These are phyloP conservation scores for Pouteria campechiana DNA, from an alignment of 179 eudicot species.

Conservation along the genomic window DNA sequence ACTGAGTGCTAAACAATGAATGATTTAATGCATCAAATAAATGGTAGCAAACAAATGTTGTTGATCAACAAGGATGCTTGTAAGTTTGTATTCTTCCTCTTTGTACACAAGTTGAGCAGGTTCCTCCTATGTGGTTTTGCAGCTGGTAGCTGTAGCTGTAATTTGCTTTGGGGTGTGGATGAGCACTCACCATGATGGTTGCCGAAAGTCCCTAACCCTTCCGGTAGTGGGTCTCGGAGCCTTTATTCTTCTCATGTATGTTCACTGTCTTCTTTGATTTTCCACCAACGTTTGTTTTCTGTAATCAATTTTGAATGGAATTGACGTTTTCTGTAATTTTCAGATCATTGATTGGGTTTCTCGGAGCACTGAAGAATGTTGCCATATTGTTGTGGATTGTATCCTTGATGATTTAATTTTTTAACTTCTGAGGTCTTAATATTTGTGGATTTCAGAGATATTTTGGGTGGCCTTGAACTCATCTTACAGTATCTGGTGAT, in stretches of 20 bases:
- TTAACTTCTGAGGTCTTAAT: neutral
- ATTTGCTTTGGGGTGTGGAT: constrained; percentile 86
- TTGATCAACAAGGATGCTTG: neutral
- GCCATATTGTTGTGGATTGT: constrained; percentile 81
- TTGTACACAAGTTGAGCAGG: too few relatives aligned
- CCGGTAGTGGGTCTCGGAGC: constrained; percentile 89
- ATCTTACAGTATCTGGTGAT: constrained; percentile 57
- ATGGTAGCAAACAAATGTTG: neutral
- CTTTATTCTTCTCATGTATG: constrained; percentile 73
- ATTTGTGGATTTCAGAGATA: too few relatives aligned
- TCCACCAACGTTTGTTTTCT: neutral
- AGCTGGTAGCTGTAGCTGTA: constrained; percentile 72
- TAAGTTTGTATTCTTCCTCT: constrained; percentile 1
- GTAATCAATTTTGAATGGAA: neutral
- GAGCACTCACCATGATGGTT: constrained; percentile 76
- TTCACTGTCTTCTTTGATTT: neutral
- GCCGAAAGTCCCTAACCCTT: constrained; percentile 78
- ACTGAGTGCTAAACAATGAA: too few relatives aligned
- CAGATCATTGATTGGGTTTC: constrained; percentile 82
- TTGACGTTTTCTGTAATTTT: constrained; percentile 1
- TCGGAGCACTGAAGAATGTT: constrained; percentile 87
- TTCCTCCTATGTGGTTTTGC: too few relatives aligned
- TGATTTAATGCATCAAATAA: neutral
- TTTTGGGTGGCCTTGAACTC: too few relatives aligned
- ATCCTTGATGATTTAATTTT: constrained; percentile 26